Conservation (phyloP, 495 filamentous ascomycete genomes). For the Mycothermus thermophilus region DNA sequence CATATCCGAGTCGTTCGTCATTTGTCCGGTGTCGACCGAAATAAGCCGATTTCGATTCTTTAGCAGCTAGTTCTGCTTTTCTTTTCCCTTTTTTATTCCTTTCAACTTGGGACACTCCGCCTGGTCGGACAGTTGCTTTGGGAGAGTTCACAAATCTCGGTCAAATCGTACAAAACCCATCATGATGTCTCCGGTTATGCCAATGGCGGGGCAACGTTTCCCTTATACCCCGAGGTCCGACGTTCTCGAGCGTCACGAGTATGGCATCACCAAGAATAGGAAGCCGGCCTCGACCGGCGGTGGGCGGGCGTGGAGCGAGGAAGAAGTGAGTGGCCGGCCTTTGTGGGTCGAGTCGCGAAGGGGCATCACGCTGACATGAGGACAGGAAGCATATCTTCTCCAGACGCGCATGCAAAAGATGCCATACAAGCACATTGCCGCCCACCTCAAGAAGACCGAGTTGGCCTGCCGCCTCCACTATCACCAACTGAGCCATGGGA, state of each 20-base stretch:
- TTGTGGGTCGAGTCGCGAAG: no score
- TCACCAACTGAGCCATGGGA: constrained; percentile 70
- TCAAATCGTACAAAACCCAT: constrained; percentile 8
- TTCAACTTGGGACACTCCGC: constrained; percentile 18
- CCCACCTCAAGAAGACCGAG: constrained; percentile 73
- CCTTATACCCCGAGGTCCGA: constrained; percentile 35
- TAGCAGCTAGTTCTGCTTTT: constrained; percentile 26
- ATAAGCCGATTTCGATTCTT: constrained; percentile 21
- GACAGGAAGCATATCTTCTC: constrained; percentile 75
- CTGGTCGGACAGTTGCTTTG: constrained; percentile 13
- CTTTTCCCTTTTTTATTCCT: constrained; percentile 9
- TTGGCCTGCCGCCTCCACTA: constrained; percentile 74
- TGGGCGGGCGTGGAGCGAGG: constrained; percentile 63
- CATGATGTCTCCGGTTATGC: constrained; percentile 35
- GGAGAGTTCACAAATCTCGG: no score
- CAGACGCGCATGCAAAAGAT: constrained; percentile 74
- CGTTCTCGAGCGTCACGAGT: constrained; percentile 37
- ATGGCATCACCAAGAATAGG: constrained; percentile 43
- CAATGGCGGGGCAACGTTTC: constrained; percentile 28
- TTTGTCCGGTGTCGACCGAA: constrained; percentile 9
- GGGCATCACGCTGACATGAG: no score
- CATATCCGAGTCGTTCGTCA: no score
- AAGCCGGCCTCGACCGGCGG: constrained; percentile 56
- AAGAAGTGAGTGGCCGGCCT: constrained; percentile 62
- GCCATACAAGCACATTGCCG: constrained; percentile 80